A percentile compares a stretch with the other conserved stretches of the same genome.
Evolutionary conservation across 345 rosid genomes (phyloP).

Genomic region (Dipteronia dyeriana): DNA sequence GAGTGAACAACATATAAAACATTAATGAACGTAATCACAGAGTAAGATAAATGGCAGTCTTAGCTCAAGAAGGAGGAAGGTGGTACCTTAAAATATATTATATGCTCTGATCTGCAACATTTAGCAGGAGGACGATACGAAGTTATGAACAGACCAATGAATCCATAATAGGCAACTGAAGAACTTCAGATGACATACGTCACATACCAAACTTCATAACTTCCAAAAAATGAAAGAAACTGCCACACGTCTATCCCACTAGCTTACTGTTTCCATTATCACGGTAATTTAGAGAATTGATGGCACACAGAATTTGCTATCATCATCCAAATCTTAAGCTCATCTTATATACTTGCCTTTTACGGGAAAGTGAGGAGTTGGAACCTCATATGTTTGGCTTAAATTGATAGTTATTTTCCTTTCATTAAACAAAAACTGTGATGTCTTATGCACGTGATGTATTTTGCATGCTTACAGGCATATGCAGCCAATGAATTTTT

Average conservation of each 20-base stretch:
- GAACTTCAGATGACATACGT: slow-evolving; percentile 10
- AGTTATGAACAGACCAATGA: slow-evolving; percentile 10
- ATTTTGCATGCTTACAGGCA: slow-evolving; percentile 15
- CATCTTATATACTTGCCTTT: not conserved
- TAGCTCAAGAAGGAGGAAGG: not conserved
- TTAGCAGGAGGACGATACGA: slow-evolving; percentile 14
- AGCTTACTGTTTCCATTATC: slow-evolving; percentile 14
- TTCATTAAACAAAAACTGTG: slow-evolving; percentile 9
- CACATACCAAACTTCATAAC: not conserved
- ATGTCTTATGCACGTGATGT: not conserved
- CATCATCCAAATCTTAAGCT: slow-evolving; percentile 14
- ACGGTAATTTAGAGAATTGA: slow-evolving; percentile 14
- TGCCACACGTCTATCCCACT: not conserved
- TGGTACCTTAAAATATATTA: slow-evolving; percentile 32
- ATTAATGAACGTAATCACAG: not conserved
- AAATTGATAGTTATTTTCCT: slow-evolving; percentile 9
- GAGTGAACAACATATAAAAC: not conserved
- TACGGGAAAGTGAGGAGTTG: not conserved
- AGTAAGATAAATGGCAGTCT: not conserved
- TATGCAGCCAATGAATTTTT: slow-evolving; percentile 1
- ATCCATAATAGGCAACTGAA: slow-evolving; percentile 12
- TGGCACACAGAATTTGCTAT: slow-evolving; percentile 10
- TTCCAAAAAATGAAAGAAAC: not conserved
- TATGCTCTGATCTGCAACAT: slow-evolving; percentile 20
- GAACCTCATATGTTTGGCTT: not conserved